phyloP scores from a whole-genome alignment of 2,329 filamentous ascomycete species.

The Fusarium chuoi region DNA sequence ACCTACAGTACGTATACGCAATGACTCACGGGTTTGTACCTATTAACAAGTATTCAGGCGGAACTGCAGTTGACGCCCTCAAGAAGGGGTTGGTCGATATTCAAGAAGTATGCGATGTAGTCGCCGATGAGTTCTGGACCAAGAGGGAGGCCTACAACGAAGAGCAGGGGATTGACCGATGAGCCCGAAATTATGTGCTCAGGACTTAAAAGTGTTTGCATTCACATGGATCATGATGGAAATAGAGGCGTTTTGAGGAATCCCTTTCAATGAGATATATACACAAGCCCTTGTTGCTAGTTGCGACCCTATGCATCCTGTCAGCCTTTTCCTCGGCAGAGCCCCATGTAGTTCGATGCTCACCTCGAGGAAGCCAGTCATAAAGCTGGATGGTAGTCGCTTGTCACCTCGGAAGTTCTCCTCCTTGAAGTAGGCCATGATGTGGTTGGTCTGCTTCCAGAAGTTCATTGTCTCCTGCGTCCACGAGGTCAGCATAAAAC shows the following conservation, averaged over 20 bases:
- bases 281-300: constrained; percentile 53
- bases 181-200: constrained; percentile 11
- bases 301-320: constrained; percentile 62
- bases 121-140: constrained; percentile 86
- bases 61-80: constrained; percentile 83
- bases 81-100: constrained; percentile 91
- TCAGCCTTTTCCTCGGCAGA: constrained; percentile 24
- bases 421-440: constrained; percentile 95
- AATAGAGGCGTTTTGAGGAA: constrained; percentile 48
- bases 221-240: constrained; percentile 43
- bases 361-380: constrained; percentile 95
- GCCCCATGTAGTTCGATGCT: constrained; percentile 44
- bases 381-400: constrained; percentile 87
- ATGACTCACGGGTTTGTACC: no score
- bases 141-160: constrained; percentile 57
- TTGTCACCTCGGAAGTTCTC: constrained; percentile 82
- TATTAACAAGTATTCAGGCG: constrained; percentile 63
- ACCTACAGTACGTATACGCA: constrained; percentile 80
- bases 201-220: constrained; percentile 20
- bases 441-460: constrained; percentile 96
- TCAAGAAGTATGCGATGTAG: constrained; percentile 91
- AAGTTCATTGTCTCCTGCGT: constrained; percentile 95
- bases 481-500: constrained; percentile 22
- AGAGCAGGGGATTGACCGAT: constrained; percentile 49
- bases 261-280: constrained; percentile 50